phyloP scores from a whole-genome alignment of 1,139 yeast genomes.

The Yarrowia galli region DNA sequence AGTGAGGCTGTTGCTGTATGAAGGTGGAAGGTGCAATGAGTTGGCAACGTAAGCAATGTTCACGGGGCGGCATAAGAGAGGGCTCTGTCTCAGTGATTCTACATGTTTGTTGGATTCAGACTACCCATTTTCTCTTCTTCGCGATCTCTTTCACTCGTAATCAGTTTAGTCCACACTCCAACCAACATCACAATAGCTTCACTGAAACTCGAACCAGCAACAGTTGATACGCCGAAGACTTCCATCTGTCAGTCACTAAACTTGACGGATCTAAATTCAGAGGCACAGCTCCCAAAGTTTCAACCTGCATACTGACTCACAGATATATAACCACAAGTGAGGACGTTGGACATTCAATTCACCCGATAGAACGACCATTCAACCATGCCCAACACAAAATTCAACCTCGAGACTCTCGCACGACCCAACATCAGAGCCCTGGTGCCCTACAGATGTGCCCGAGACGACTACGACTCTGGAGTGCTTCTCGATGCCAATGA shows the following conservation, averaged over 20 bases:
- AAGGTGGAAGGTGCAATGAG: too few species aligned
- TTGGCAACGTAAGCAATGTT: too few species aligned
- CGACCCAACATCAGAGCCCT: constrained; percentile 83
- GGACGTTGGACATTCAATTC: not conserved
- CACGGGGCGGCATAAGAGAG: too few species aligned
- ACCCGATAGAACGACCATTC: not conserved
- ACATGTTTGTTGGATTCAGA: too few species aligned
- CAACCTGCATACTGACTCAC: constrained; percentile 30
- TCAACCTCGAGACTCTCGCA: constrained; percentile 65
- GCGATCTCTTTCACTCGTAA: too few species aligned
- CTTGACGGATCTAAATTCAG: constrained; percentile 21
- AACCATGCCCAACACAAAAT: constrained; percentile 50
- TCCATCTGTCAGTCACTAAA: not conserved
- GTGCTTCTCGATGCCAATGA: constrained; percentile 93
- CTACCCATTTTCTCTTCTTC: too few species aligned
- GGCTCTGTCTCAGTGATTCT: too few species aligned
- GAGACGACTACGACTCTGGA: constrained; percentile 91
- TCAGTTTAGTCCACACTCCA: too few species aligned
- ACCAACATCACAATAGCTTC: too few species aligned
- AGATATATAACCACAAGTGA: constrained; percentile 14
- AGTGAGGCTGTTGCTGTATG: too few species aligned
- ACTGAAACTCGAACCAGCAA: constrained; percentile 18
- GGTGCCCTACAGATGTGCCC: constrained; percentile 93
- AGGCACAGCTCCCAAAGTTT: constrained; percentile 3
- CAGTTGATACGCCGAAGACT: not conserved